Percentiles rank a stretch among this genome's conserved stretches.
Conservation (phyloP, 2,329 filamentous ascomycete genomes). For the Mycosphaerelloides madeirae region DNA sequence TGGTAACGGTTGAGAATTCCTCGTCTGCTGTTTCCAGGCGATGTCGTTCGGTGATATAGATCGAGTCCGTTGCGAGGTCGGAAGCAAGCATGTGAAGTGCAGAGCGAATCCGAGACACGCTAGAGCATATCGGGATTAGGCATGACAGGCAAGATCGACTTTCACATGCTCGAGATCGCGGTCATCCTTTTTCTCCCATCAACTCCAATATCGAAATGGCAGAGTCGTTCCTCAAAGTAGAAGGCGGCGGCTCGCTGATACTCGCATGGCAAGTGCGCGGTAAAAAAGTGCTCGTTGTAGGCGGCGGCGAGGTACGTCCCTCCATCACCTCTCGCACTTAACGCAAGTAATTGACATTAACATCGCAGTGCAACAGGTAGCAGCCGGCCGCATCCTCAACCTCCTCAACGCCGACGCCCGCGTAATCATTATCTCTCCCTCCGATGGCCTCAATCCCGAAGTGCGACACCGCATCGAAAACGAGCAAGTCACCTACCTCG, state of each 20-base stretch:
- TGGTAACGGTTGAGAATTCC: too few species aligned
- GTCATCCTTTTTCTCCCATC: background rate
- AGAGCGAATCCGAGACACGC: too few species aligned
- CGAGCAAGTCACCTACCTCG: conserved; percentile 71
- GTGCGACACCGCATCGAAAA: conserved; percentile 75
- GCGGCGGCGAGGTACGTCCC: conserved; percentile 77
- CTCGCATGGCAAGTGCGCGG: conserved; percentile 91
- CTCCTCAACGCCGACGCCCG: conserved; percentile 91
- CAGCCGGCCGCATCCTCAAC: conserved; percentile 87
- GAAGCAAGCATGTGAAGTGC: background rate
- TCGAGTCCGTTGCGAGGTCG: background rate
- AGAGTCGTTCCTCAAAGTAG: conserved; percentile 64
- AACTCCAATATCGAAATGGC: conserved; percentile 6
- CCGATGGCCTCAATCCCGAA: conserved; percentile 75
- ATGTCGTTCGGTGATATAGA: background rate
- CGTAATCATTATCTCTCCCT: conserved; percentile 78
- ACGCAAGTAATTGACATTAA: conserved; percentile 22
- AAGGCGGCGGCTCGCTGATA: conserved; percentile 88
- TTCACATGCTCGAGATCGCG: conserved; percentile 1
- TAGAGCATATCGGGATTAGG: too few species aligned
- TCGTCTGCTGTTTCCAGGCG: background rate
- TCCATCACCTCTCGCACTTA: background rate
- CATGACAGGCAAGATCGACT: background rate
- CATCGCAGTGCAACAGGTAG: conserved; percentile 59
- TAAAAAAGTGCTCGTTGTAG: conserved; percentile 86